Base-by-base conservation (phyloP, 768 basidiomycete genomes). In the Tephrocybe sp. region DNA sequence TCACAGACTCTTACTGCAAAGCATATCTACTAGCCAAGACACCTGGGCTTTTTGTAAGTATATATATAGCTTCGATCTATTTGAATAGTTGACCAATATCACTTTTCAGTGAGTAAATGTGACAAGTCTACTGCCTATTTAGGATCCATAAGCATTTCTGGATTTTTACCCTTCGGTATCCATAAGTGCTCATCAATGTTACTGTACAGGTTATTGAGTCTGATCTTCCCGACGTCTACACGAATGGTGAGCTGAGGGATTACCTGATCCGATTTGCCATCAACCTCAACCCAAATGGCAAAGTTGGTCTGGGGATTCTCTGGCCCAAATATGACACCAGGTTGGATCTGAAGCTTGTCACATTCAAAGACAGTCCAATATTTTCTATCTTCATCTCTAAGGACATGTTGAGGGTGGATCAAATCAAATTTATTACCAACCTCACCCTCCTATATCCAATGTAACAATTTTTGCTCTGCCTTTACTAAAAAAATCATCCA, bases 311-410 rank as follows among this genome's bases (percentile, higher is more conserved):
- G 18, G n/a, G n/a, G n/a, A n/a, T n/a, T n/a, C 57, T 58, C 18
- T 82, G 78, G 80, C 78, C 79, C 0, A 66, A 67, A 47, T 81
- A 79, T 41, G 69, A 65, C 11, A 56, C 63, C 2, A 54, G 44
- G 0, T n/a, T n/a, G n/a, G 60, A 64, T 11, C 70, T 71, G n/a
- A 63, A 66, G 37, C 60, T 77, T 47, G 59, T 76, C 47, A 76
- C 71, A 0, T 73, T 79, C 53, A 55, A 65, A 13, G 76, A 74
- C 39, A 69, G 66, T 0, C 38, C 63, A 3, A 52, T 65, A 26
- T 25, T 31, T n/a, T 53, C 64, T 1, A 64, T 71, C 43, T 54
- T 44, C 0, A 64, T 79, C 30, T 72, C 69, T 5, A 60, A 64
- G 43, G 77, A 82, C 51, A 75, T 71, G 11, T 79, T 67, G 60